Conservation (phyloP, 2,329 filamentous ascomycete genomes). For the Beauveria varroae region DNA sequence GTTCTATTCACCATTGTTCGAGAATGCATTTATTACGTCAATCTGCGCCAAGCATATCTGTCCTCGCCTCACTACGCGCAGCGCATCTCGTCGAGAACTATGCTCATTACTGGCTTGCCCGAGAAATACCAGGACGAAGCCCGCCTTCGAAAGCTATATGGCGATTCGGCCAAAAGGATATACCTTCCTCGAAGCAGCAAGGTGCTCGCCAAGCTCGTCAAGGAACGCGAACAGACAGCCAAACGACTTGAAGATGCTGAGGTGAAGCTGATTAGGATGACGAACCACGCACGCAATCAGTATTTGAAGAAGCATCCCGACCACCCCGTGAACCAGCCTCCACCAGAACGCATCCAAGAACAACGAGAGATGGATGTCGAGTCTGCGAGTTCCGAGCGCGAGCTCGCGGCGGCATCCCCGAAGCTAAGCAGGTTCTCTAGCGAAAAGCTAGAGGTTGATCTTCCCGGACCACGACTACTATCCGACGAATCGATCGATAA, state of each 20-base stretch:
- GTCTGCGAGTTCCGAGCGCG: background rate
- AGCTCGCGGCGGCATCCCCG: background rate
- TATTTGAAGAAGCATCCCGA: conserved; percentile 11
- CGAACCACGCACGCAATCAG: conserved; percentile 66
- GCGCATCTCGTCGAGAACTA: conserved; percentile 81
- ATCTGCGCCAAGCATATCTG: conserved; percentile 89
- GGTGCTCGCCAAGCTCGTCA: conserved; percentile 71
- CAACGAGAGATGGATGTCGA: background rate
- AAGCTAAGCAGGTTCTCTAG: background rate
- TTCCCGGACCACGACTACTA: conserved; percentile 5
- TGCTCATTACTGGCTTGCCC: conserved; percentile 86
- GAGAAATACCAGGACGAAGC: conserved; percentile 65
- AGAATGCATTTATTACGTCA: conserved; percentile 87
- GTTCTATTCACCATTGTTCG: conserved; percentile 82
- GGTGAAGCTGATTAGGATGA: conserved; percentile 72
- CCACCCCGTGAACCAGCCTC: conserved; percentile 3
- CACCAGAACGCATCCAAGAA: background rate
- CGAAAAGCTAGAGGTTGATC: conserved; percentile 6
- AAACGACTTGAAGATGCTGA: conserved; percentile 81
- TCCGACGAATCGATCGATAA: conserved; percentile 3
- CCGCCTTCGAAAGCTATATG: conserved; percentile 75
- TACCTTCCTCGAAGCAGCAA: conserved; percentile 77
- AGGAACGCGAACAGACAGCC: conserved; percentile 72
- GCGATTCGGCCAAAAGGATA: conserved; percentile 69
- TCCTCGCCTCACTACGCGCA: conserved; percentile 75